Conservation (phyloP, 768 basidiomycete genomes). For the Agaricus subrufescens region DNA sequence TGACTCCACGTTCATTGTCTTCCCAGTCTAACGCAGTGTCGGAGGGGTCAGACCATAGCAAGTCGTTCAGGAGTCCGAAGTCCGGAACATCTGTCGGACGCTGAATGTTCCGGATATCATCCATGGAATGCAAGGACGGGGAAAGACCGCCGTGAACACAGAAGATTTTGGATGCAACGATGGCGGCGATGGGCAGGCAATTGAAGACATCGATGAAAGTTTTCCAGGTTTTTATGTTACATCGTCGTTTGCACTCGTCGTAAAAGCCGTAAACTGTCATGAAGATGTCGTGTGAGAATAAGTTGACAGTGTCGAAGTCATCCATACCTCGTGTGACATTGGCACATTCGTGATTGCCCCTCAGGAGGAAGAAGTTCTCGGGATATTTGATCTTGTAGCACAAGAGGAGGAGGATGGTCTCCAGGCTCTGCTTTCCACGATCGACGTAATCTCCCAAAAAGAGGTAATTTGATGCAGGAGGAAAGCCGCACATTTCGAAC, state of each 20-base stretch:
- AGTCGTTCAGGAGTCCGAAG: constrained; percentile 93
- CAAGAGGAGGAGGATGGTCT: constrained; percentile 92
- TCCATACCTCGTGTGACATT: constrained; percentile 94
- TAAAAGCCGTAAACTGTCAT: constrained; percentile 94
- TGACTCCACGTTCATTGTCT: constrained; percentile 98
- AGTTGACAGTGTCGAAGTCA: constrained; percentile 8
- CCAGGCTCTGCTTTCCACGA: constrained; percentile 95
- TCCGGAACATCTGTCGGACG: constrained; percentile 98
- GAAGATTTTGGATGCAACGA: constrained; percentile 99
- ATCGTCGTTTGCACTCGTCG: constrained; percentile 98
- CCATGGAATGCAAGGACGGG: constrained; percentile 91
- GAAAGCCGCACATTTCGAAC: constrained; percentile 99
- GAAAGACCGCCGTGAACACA: constrained; percentile 97
- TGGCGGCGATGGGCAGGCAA: constrained; percentile 95
- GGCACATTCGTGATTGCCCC: constrained; percentile 99
- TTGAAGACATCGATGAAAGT: constrained; percentile 99
- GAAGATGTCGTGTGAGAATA: constrained; percentile 14
- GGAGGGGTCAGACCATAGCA: constrained; percentile 97
- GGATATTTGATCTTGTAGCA: constrained; percentile 99
- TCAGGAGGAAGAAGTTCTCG: constrained; percentile 96
- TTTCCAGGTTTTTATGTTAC: constrained; percentile 99
- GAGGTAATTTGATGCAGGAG: constrained; percentile 94
- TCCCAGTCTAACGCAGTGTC: constrained; percentile 99
- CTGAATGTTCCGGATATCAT: constrained; percentile 97
- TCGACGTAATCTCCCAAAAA: constrained; percentile 99